A percentile compares a stretch with the other conserved stretches of the same genome.
These are phyloP conservation scores for Phytophthora europaea DNA, from an alignment of 352 stramenopile genomes.

Conservation along the genomic window DNA sequence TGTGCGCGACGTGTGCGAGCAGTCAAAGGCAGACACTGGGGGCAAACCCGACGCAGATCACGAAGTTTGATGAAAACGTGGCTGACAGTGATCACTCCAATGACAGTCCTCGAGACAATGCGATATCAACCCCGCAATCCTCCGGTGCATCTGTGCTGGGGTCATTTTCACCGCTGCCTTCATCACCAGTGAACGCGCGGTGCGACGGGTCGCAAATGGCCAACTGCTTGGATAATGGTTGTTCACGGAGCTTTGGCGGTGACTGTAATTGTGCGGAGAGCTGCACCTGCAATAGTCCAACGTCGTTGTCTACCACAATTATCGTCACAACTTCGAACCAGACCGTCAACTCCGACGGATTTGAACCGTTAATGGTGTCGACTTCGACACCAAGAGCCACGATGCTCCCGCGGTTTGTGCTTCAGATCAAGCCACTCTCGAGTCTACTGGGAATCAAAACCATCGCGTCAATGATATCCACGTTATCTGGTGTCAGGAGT, in stretches of 20 bases:
- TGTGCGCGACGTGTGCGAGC: conserved; percentile 58
- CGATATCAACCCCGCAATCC: conserved; percentile 13
- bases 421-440: conserved; percentile 43
- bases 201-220: conserved; percentile 53
- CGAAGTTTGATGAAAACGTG: conserved; percentile 3
- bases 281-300: conserved; percentile 65
- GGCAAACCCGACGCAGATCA: background rate
- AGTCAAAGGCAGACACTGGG: conserved; percentile 24
- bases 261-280: conserved; percentile 67
- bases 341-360: conserved; percentile 11
- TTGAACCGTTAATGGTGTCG: conserved; percentile 11
- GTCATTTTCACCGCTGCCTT: conserved; percentile 30
- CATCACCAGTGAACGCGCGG: conserved; percentile 20
- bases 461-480: conserved; percentile 53
- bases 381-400: conserved; percentile 19
- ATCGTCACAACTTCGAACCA: conserved; percentile 21
- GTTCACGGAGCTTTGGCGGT: conserved; percentile 68
- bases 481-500: conserved; percentile 54
- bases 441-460: conserved; percentile 37
- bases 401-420: conserved; percentile 40
- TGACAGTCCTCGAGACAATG: conserved; percentile 29
- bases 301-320: conserved; percentile 24
- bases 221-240: conserved; percentile 78
- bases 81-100: conserved; percentile 23
- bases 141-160: conserved; percentile 18